Evolutionary conservation across 345 rosid genomes (phyloP), one percentile per base, ranked within the genome.

Genomic region (Pistacia integerrima): DNA sequence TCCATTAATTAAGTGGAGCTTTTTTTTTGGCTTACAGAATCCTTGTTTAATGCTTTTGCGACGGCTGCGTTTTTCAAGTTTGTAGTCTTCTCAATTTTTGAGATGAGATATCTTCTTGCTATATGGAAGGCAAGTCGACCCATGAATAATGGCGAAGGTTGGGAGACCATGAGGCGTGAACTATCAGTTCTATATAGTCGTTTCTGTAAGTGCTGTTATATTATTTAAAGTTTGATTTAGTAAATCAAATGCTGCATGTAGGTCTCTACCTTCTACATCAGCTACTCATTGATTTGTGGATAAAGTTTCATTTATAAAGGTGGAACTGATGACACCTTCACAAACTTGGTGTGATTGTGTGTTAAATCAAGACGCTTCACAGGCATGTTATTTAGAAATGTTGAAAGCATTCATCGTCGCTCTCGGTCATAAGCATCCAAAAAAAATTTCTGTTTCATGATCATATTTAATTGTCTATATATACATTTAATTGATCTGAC

Each of bases 21-120:
- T 79, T 49, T 61, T 83, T 64, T 79, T 46, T 80, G 72, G 69
- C 49, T 14, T 79, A 77, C 98, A 96, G 98, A 96, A 77, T 96
- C 99, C 72, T 83, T 96, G 77, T 96, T 96, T 78, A 93, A 96
- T 80, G 99, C 99, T 69, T 96, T 96, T 87, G 99, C 98, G 65
- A 93, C 98, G 36, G 99, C 97, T 11, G 97, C 98, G 54, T 96
- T 96, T 88, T 96, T 96, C 98, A 96, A 96, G 88, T 96, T 96
- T 59, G 97, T 93, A 55, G 97, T 96, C 78, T 96, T 96, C 82
- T 96, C 99, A 33, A 96, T 96, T 64, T 96, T 96, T 83, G 99
- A 96, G 91, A 96, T 93, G 98, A 90, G 98, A 83, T 93, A 92
- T 86, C 99, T 96, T 81, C 94, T 96, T 48, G 91, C 97, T 35